Percentiles rank a stretch among this genome's conserved stretches.
phyloP scores from a whole-genome alignment of 768 basidiomycete species.

The Leccinum pellstonianum region DNA sequence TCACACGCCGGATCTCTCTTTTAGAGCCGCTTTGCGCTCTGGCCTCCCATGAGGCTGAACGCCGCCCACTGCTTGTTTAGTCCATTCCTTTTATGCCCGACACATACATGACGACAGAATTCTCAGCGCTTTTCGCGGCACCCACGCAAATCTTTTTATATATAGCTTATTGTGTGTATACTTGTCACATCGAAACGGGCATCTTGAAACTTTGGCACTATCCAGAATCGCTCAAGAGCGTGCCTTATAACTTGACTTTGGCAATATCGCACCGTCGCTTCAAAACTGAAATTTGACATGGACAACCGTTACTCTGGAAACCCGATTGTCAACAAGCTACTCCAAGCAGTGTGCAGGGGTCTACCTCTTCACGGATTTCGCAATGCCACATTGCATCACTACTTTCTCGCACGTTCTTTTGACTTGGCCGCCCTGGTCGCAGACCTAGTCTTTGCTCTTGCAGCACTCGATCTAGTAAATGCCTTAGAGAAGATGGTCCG shows the following conservation, averaged over 20 bases:
- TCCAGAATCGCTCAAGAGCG: neutral
- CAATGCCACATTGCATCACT: neutral
- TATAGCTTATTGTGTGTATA: neutral
- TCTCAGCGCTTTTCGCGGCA: slow-evolving; percentile 6
- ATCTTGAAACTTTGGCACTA: neutral
- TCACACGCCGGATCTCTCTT: neutral
- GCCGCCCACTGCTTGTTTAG: neutral
- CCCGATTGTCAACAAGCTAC: neutral
- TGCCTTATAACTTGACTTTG: neutral
- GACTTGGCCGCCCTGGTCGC: neutral
- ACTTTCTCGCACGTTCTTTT: slow-evolving; percentile 3
- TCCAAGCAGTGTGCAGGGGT: neutral
- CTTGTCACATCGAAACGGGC: neutral
- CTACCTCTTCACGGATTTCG: neutral
- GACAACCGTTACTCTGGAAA: neutral
- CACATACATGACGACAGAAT: neutral
- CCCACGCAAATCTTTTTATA: neutral
- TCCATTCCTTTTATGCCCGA: neutral
- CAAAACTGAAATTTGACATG: neutral
- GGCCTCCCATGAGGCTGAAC: neutral
- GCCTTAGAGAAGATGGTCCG: slow-evolving; percentile 2
- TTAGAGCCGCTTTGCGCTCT: neutral
- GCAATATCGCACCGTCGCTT: slow-evolving; percentile 6
- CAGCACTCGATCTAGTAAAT: neutral
- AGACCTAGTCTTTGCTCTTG: slow-evolving; percentile 1